Percentiles rank a stretch among this genome's conserved stretches.
Evolutionary conservation across 495 filamentous ascomycete species (phyloP).

Genomic region (Aspergillus wentii): DNA sequence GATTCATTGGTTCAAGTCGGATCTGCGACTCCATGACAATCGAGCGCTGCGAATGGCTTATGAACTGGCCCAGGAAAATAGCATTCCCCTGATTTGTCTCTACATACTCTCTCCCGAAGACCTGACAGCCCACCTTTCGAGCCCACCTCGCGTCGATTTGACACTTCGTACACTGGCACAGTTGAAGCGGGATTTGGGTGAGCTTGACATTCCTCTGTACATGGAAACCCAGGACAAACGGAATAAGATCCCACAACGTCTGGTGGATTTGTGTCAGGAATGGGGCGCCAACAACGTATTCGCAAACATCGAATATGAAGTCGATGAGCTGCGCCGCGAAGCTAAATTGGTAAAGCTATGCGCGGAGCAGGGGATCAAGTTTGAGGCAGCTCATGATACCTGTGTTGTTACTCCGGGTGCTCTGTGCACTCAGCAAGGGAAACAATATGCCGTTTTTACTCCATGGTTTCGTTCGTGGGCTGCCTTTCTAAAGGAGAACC

Average conservation of each 20-base stretch:
- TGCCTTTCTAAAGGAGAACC: constrained; percentile 62
- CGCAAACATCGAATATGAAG: constrained; percentile 56
- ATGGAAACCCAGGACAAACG: constrained; percentile 67
- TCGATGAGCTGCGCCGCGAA: constrained; percentile 63
- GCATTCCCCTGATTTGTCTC: constrained; percentile 65
- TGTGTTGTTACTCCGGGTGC: constrained; percentile 74
- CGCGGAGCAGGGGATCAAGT: constrained; percentile 54
- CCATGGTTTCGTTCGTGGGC: constrained; percentile 82
- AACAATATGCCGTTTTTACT: constrained; percentile 78
- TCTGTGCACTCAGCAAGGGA: constrained; percentile 58
- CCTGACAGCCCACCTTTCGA: constrained; percentile 72
- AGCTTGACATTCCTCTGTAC: constrained; percentile 74
- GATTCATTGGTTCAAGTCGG: constrained; percentile 89
- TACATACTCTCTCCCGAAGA: constrained; percentile 87
- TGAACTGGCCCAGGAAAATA: constrained; percentile 56
- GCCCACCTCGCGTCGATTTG: constrained; percentile 74
- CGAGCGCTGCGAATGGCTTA: constrained; percentile 64
- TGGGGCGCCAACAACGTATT: constrained; percentile 68
- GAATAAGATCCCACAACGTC: constrained; percentile 53
- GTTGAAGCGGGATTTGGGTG: constrained; percentile 60
- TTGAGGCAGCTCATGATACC: constrained; percentile 69
- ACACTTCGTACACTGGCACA: constrained; percentile 62
- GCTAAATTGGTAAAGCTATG: constrained; percentile 57
- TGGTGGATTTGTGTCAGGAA: constrained; percentile 62
- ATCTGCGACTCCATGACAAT: constrained; percentile 73